phyloP scores from a whole-genome alignment of 768 basidiomycete genomes.

The Mycena vitilis region DNA sequence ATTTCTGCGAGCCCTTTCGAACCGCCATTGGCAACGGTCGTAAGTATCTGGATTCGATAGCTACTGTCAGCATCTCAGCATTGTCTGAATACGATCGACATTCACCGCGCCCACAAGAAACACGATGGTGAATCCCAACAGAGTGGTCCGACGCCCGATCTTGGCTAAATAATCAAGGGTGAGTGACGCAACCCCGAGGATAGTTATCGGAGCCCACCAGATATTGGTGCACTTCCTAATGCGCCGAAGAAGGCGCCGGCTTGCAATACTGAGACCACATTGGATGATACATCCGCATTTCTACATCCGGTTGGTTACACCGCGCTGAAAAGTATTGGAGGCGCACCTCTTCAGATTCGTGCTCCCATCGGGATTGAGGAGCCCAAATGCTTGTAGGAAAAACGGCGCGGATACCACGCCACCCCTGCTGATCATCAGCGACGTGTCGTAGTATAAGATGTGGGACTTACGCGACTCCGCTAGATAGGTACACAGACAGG shows the following conservation, averaged over 20 bases:
- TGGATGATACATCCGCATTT: conserved; percentile 72
- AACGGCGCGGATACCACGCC: conserved; percentile 74
- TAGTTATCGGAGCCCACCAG: conserved; percentile 56
- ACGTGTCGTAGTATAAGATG: background rate
- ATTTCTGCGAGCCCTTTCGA: conserved; percentile 73
- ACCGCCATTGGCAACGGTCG: conserved; percentile 68
- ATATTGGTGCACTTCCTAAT: conserved; percentile 75
- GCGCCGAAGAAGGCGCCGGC: conserved; percentile 93
- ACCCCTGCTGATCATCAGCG: conserved; percentile 55
- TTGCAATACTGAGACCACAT: conserved; percentile 89
- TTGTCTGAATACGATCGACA: conserved; percentile 10
- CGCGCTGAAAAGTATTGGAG: too few relatives aligned
- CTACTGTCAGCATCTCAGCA: background rate
- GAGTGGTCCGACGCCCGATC: conserved; percentile 74
- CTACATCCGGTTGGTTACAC: conserved; percentile 17
- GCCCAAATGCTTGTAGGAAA: conserved; percentile 73
- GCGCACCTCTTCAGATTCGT: conserved; percentile 45
- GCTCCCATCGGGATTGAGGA: conserved; percentile 58
- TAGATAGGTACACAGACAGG: conserved; percentile 14
- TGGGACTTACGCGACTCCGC: conserved; percentile 50
- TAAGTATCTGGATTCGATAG: conserved; percentile 63
- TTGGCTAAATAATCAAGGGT: conserved; percentile 51
- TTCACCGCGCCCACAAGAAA: conserved; percentile 80
- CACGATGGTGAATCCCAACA: conserved; percentile 69
- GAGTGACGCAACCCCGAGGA: background rate